Conservation (phyloP, 164 flowering plant species). For the Magnolia officinalis region DNA sequence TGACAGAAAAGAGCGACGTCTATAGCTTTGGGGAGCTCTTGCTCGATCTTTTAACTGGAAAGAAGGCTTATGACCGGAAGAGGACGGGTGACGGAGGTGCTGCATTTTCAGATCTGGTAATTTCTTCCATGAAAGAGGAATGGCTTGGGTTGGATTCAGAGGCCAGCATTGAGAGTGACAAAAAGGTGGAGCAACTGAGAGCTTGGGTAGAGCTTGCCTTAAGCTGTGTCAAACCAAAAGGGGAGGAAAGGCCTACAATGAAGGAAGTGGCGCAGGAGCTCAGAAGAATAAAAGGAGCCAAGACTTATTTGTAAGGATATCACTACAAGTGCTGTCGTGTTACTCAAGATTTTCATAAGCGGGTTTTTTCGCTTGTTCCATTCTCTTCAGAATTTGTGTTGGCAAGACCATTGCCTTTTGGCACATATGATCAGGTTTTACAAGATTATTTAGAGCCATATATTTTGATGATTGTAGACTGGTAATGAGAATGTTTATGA, state of each 20-base stretch:
- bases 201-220: slow-evolving; percentile 12
- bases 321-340: no score
- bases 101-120: background rate
- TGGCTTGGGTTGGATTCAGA: background rate
- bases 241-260: slow-evolving; percentile 21
- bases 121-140: background rate
- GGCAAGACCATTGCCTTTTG: no score
- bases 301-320: no score
- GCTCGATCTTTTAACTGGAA: slow-evolving; percentile 60
- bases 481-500: no score
- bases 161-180: background rate
- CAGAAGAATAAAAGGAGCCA: background rate
- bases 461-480: no score
- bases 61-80: slow-evolving; percentile 8
- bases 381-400: no score
- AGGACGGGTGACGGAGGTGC: background rate
- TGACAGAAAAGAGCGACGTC: slow-evolving; percentile 65
- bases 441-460: no score
- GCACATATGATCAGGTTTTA: no score
- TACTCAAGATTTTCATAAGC: no score
- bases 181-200: background rate
- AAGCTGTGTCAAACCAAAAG: slow-evolving; percentile 8
- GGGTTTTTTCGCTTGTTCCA: no score
- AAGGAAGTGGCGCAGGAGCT: slow-evolving; percentile 13
- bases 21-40: slow-evolving; percentile 57